phyloP scores from a whole-genome alignment of 345 rosid species.

The Clausena lansium region DNA sequence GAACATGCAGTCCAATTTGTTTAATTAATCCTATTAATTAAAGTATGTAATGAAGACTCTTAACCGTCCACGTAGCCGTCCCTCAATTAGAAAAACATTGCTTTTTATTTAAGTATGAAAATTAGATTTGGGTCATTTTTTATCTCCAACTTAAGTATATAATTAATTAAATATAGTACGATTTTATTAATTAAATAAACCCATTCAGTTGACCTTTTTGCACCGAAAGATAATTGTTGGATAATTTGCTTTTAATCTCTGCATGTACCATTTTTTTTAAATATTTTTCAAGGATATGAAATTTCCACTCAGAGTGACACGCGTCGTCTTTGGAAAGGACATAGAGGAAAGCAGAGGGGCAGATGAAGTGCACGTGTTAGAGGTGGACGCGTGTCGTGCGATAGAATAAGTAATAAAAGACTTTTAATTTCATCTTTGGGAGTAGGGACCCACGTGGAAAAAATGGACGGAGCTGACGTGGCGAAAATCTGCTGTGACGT shows the following conservation, averaged over 20 bases:
- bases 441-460: slow-evolving; percentile 4
- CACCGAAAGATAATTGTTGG: slow-evolving; percentile 15
- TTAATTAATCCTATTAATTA: neutral
- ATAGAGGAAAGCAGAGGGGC: neutral
- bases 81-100: neutral
- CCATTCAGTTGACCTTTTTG: neutral
- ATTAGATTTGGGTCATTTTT: neutral
- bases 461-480: neutral
- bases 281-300: neutral
- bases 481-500: neutral
- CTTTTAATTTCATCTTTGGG: neutral
- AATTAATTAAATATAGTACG: neutral
- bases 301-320: neutral
- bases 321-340: neutral
- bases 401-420: neutral
- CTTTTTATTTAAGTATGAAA: neutral
- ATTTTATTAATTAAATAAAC: too few relatives aligned
- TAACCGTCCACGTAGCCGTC: slow-evolving; percentile 22
- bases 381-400: neutral
- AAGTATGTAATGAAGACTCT: neutral
- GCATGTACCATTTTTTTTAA: neutral
- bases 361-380: neutral
- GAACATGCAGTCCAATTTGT: neutral
- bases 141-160: slow-evolving; percentile 2
- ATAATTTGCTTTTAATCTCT: neutral